Conservation (phyloP, 768 basidiomycete species). For the Tephrocybe sp. region DNA sequence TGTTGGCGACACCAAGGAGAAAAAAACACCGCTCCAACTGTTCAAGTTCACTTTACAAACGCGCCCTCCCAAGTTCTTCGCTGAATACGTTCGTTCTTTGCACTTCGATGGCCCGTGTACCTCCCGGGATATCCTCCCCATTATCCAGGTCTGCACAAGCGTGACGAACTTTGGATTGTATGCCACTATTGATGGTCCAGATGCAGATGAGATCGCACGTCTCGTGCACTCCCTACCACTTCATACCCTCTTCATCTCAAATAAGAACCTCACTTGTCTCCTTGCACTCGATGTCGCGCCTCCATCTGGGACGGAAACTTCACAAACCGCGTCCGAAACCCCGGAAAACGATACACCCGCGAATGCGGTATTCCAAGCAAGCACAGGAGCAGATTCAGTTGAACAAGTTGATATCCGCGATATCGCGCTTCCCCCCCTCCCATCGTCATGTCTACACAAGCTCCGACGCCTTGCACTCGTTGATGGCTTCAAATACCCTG, state of each 20-base stretch:
- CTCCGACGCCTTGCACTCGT: slow-evolving; percentile 10
- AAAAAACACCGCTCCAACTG: slow-evolving; percentile 2
- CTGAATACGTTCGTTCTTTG: slow-evolving; percentile 10
- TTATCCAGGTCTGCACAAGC: slow-evolving; percentile 11
- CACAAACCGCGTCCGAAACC: not conserved
- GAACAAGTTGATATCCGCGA: not conserved
- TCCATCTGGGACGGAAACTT: not conserved
- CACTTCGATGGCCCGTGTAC: slow-evolving; percentile 10
- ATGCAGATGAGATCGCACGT: slow-evolving; percentile 1
- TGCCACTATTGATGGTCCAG: slow-evolving; percentile 6
- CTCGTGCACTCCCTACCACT: not conserved
- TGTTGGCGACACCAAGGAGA: not conserved
- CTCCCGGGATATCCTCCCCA: slow-evolving; percentile 3
- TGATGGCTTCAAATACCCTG: slow-evolving; percentile 9
- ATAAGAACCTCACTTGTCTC: slow-evolving; percentile 3
- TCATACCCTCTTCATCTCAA: slow-evolving; percentile 12
- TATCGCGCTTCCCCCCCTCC: not conserved
- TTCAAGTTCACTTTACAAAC: slow-evolving; percentile 6
- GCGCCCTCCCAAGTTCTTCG: slow-evolving; percentile 16
- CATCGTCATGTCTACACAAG: slow-evolving; percentile 5
- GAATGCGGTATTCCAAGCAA: not conserved
- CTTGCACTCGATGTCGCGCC: not conserved
- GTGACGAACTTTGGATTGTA: slow-evolving; percentile 18
- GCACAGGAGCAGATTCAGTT: not conserved
- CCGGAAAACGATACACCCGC: not conserved